Base-by-base conservation (phyloP, 2,329 filamentous ascomycete species). In the Leptographium procerum region DNA sequence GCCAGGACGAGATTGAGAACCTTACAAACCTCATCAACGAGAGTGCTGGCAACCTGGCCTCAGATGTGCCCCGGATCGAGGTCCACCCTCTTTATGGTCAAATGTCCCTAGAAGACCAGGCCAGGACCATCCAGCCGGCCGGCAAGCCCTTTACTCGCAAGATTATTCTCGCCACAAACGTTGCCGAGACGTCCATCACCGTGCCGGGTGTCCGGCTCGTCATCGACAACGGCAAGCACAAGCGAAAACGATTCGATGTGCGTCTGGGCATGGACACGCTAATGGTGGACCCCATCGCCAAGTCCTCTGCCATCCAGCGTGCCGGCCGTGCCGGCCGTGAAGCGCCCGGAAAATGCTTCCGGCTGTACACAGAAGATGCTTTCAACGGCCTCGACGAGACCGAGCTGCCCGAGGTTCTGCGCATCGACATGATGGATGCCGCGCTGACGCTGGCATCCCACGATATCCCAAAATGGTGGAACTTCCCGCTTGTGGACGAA, bases 141-240 rank as follows among this genome's bases (percentile, higher is more conserved):
- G 83, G 83, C 58, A 81, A 84, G 2, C 78, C 78, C n/a, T 81
- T 79, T 58, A 95, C 89, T 0, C 82, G 94, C 50, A 97, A 97
- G 68, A 80, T 97, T 14, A 91, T 99, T 0, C 76, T 99, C 0
- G 87, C 91, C 0, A 99, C 94, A 16, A 99, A 99, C 67, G 97
- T 99, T 66, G 94, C 94, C n/a, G 94, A 99, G 70, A 97, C 94
- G 0, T 97, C 94, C 1, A 88, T 99, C 60, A 99, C 94, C 0
- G 91, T 99, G 0, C 88, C 92, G 0, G 94, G 94, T 2, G 91
- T 99, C 8, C 84, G 89, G 5, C 94, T 88, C 65, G 92, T 99
- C 11, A 81, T 99, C 24, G 94, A 99, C 68, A 88, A 88, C 58
- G 94, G 94, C 52, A 96, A 96, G 67, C 89, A 88, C 10, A 99